Base-by-base conservation (phyloP, 2,329 filamentous ascomycete genomes). In the Colletotrichum australisinense region DNA sequence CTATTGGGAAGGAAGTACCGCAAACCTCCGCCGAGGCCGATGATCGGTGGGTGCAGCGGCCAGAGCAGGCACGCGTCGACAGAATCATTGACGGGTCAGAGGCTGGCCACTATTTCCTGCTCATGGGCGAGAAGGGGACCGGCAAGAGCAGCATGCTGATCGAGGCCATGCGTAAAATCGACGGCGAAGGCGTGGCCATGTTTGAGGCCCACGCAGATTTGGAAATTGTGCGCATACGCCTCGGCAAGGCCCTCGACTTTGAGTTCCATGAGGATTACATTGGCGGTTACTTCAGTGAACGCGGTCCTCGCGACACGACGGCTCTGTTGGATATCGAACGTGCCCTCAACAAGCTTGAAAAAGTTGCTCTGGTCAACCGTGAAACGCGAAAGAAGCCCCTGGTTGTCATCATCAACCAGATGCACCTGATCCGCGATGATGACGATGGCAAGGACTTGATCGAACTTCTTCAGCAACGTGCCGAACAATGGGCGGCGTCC, bases 251-350 rank as follows among this genome's bases (percentile, higher is more conserved):
- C 2, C 87, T 99, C 53, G 95, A 99, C 81, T 99, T 95, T 81
- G 97, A 99, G 80, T 99, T 94, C 78, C 95, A 98, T 80, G 97
- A 98, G 84, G 97, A 99, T 85, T 98, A 97, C 79, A 98, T 99
- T 75, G 97, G 97, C 57, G 94, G 94, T 6, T 93, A 99, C 73
- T 99, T 99, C 83, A 97, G 94, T 73, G 97, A 99, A 79, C 91
- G 94, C 35, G 97, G 97, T 0, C 97, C 97, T 0, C 90, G 97
- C 56, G 97, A 99, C 79, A 95, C 94, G 3, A 97, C 95, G 0
- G 95, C 97, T 5, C 86, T 99, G 42, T 88, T 99, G 1, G 97
- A 99, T 80, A 98, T 99, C 75, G 97, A 99, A 81, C 91, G 97
- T 32, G 97, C 97, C 0, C 93, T 99, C 81, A 99, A 99, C 87